Conservation (phyloP, 164 flowering plant genomes). For the Aristolochia contorta region DNA sequence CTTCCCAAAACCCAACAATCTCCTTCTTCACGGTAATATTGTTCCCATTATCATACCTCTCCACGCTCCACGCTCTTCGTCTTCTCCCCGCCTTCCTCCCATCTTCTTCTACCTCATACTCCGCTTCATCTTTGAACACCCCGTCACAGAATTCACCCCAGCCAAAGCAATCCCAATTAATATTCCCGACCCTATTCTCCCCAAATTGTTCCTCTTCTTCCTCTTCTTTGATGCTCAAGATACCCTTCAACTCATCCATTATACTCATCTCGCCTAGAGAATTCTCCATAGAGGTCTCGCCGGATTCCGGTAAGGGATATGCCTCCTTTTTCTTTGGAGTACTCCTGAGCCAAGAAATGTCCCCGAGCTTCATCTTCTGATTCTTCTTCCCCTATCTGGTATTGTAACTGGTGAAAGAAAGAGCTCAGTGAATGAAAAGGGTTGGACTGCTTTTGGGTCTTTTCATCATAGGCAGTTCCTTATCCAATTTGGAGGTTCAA, state of each 20-base stretch:
- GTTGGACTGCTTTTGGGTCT: background rate
- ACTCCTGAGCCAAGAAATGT: conserved; percentile 18
- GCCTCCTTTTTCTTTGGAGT: conserved; percentile 39
- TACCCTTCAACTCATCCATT: conserved; percentile 27
- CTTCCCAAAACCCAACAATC: conserved; percentile 25
- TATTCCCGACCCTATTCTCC: conserved; percentile 3
- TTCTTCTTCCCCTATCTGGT: background rate
- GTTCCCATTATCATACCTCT: conserved; percentile 10
- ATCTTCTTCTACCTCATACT: conserved; percentile 1
- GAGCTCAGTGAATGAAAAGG: background rate
- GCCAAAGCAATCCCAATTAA: conserved; percentile 31
- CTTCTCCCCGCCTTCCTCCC: background rate
- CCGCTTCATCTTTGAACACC: conserved; percentile 6
- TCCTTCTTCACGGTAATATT: conserved; percentile 19
- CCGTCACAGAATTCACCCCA: conserved; percentile 19
- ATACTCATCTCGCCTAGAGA: conserved; percentile 10
- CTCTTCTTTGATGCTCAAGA: conserved; percentile 27
- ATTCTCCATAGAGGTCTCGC: background rate
- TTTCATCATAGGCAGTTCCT: too few species aligned
- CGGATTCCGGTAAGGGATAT: conserved; percentile 18
- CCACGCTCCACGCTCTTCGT: conserved; percentile 2
- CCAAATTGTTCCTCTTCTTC: conserved; percentile 10
- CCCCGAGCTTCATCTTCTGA: conserved; percentile 14
- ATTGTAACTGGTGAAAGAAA: background rate
- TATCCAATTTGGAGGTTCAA: too few species aligned